A percentile compares a stretch with the other conserved stretches of the same genome.
These are phyloP conservation scores for Xylaria sp. DNA, from an alignment of 2,329 filamentous ascomycete species.

Conservation along the genomic window DNA sequence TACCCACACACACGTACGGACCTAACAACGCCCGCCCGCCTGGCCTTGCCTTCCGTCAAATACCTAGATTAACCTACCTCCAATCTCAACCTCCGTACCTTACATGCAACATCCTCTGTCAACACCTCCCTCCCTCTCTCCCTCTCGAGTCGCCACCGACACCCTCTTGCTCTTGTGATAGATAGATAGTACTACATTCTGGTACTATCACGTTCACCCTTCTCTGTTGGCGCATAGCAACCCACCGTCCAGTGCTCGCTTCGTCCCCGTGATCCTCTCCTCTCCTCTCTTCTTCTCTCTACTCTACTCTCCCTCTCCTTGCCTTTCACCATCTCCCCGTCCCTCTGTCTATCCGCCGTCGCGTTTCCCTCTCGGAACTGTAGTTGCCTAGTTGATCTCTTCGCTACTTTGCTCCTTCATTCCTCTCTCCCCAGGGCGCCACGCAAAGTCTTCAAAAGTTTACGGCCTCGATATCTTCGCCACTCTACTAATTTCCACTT, in stretches of 20 bases:
- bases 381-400: conserved; percentile 16
- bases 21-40: no score
- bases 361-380: conserved; percentile 15
- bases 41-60: no score
- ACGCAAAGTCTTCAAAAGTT: neutral
- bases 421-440: conserved; percentile 1
- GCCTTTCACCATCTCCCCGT: neutral
- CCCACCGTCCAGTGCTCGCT: neutral
- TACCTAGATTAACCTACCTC: no score
- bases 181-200: neutral
- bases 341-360: neutral
- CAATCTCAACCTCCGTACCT: neutral
- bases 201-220: neutral
- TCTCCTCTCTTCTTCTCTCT: no score
- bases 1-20: no score
- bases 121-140: neutral
- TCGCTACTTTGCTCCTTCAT: conserved; percentile 6
- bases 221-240: neutral
- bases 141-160: conserved; percentile 27
- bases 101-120: neutral
- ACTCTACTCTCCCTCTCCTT: neutral
- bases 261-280: neutral
- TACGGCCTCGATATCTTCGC: conserved; percentile 1
- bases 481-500: neutral
- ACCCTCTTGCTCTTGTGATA: conserved; percentile 5